Evolutionary conservation across 768 basidiomycete genomes (phyloP), one percentile per base, ranked within the genome.

Genomic region (Leccinum aurantiacum): DNA sequence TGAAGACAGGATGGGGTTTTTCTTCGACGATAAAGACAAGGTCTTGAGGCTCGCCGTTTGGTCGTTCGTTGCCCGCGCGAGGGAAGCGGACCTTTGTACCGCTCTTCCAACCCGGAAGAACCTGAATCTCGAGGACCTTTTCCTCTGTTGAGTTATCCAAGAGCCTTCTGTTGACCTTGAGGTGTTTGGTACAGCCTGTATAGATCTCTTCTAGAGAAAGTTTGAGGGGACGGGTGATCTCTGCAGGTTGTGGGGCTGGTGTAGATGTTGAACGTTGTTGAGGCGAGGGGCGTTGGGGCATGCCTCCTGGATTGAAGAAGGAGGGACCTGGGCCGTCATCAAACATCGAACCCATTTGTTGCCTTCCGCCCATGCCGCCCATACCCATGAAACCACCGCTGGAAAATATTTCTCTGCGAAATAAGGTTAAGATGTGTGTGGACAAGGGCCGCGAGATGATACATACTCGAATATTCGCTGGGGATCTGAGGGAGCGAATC

Each of bases 11-110:
- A 73, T 98, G 92, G 9, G 89, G 87, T 75, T 96, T 98, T 76
- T 98, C 94, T 74, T 97, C 95, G n/a, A 97, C 85, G 51, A 96
- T 85, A 70, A 99, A 98, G 33, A 95, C 95, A n/a, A 99, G 82
- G 71, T 95, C 93, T 68, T 95, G 93, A 14, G 89, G 72, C 50
- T 88, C 88, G 11, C 89, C 88, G 35, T 62, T 72, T 13, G 77
- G 70, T 54, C 82, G 80, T 67, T 95, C 93, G 73, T 98, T 95
- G 3, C 93, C 93, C 10, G 92, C 89, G 22, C 84, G 84, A 0
- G 91, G 85, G 75, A 95, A 98, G 46, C 92, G 87, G 60, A 98
- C 83, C 77, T 96, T 97, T 17, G 96, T 98, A 0, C 96, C 96
- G 61, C 85, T 85, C 81, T 98, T 98, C 95, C 95, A 98, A 1